phyloP scores from a whole-genome alignment of 1,139 yeast species.

The Protomyces lactucae-debilis region DNA sequence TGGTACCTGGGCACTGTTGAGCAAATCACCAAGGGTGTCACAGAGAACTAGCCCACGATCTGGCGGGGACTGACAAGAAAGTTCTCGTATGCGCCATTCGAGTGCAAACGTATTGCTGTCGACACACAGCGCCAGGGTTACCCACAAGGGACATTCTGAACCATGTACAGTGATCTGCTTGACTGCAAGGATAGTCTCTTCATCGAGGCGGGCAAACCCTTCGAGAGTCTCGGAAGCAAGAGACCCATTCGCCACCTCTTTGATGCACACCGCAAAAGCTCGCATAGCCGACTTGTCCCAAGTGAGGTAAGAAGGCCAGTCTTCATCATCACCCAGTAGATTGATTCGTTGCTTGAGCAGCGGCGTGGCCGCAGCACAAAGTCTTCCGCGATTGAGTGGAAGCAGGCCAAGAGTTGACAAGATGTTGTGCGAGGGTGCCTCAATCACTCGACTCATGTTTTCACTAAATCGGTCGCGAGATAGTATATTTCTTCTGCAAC shows the following conservation, averaged over 20 bases:
- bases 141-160: neutral
- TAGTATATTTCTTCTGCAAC: conserved; percentile 10
- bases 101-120: neutral
- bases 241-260: no score
- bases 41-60: neutral
- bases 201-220: conserved; percentile 3
- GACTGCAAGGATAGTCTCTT: conserved; percentile 10
- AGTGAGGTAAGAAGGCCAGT: conserved; percentile 6
- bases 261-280: no score
- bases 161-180: neutral
- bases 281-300: neutral
- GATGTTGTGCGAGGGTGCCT: neutral
- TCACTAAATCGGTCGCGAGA: conserved; percentile 6
- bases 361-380: neutral
- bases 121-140: neutral
- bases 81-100: neutral
- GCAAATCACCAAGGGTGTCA: neutral
- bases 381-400: neutral
- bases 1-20: neutral
- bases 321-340: neutral
- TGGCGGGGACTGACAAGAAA: no score
- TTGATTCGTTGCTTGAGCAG: conserved; percentile 4
- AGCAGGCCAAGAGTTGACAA: neutral
- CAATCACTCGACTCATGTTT: neutral
- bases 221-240: neutral